These are phyloP conservation scores for Taiozyma sp. DNA, from an alignment of 1,139 yeast genomes.

Conservation along the genomic window DNA sequence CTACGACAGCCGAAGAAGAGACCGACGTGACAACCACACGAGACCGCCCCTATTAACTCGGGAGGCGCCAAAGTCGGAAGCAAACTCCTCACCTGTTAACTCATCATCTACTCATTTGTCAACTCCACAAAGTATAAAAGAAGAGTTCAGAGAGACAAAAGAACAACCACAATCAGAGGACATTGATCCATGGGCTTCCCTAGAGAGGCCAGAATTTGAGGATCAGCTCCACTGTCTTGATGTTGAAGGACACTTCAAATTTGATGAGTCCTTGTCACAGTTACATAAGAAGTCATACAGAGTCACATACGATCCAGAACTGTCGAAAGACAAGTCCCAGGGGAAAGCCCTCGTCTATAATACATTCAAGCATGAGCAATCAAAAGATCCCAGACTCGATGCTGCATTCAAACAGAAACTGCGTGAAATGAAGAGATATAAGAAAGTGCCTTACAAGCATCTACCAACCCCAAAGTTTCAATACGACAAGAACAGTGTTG, in stretches of 20 bases:
- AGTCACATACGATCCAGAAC: conserved; percentile 59
- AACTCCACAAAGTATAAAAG: not conserved
- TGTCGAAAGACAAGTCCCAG: conserved; percentile 34
- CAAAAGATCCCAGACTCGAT: conserved; percentile 37
- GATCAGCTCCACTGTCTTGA: conserved; percentile 10
- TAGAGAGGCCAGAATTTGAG: not conserved
- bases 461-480: conserved; percentile 50
- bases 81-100: not conserved
- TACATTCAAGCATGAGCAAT: conserved; percentile 7
- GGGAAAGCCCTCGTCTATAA: conserved; percentile 37
- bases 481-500: conserved; percentile 69
- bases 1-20: not conserved
- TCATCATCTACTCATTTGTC: not conserved
- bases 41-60: not conserved
- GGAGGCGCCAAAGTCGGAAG: not conserved
- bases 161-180: not conserved
- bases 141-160: not conserved
- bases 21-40: not conserved
- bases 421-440: conserved; percentile 22
- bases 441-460: conserved; percentile 28
- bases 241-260: conserved; percentile 6
- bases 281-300: conserved; percentile 29
- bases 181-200: not conserved
- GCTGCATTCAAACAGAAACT: conserved; percentile 8
- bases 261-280: conserved; percentile 7